phyloP scores from a whole-genome alignment of 2,329 filamentous ascomycete genomes.

The Penicillium sp. region DNA sequence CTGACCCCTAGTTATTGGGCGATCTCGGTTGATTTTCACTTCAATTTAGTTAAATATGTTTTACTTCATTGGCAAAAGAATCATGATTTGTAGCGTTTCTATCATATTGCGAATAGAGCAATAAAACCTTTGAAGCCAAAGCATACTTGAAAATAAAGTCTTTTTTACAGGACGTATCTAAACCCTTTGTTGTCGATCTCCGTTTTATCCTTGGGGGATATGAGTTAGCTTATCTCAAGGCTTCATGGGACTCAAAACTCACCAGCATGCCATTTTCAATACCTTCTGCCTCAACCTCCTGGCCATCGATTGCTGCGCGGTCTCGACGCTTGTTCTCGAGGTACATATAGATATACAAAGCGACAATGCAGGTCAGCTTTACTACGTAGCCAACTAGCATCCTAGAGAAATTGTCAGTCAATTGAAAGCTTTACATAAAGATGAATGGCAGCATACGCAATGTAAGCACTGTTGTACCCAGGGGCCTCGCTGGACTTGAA shows the following conservation, averaged over 20 bases:
- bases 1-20: too few relatives aligned
- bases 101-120: too few relatives aligned
- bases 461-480: conserved; percentile 45
- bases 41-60: background rate
- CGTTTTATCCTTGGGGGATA: conserved; percentile 45
- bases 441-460: conserved; percentile 20
- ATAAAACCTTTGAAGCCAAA: background rate
- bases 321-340: conserved; percentile 56
- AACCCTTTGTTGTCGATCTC: conserved; percentile 58
- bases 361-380: conserved; percentile 52
- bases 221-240: background rate
- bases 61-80: background rate
- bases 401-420: conserved; percentile 29
- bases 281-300: conserved; percentile 51
- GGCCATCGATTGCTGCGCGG: conserved; percentile 41
- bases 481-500: conserved; percentile 53
- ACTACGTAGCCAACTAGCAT: conserved; percentile 59
- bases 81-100: background rate
- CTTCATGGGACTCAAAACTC: conserved; percentile 7
- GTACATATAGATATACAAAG: conserved; percentile 59
- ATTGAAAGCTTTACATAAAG: background rate
- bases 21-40: background rate
- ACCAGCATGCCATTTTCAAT: conserved; percentile 57
- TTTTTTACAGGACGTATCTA: conserved; percentile 49
- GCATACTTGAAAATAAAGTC: background rate